Base-by-base conservation (phyloP, 257 asterid species). In the Solanum pennellii region DNA sequence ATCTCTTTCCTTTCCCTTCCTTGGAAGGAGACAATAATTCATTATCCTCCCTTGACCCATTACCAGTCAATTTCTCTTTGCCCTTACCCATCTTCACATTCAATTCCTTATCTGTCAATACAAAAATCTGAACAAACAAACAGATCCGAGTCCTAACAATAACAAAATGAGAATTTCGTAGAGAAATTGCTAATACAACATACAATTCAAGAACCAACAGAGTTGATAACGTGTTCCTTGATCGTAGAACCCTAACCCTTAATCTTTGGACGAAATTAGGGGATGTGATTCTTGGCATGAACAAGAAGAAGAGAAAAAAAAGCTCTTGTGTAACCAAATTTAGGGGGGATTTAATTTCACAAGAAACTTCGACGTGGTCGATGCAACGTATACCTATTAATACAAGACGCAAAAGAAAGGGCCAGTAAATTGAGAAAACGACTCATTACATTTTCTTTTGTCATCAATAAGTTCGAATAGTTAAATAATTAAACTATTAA, bases 1-100 rank as follows among this genome's bases (percentile, higher is more conserved):
- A 88, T 87, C 93, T 95, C 88, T 90, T 93, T 39, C 98, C 98
- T 85, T 94, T 94, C 29, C 95, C 94, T 44, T 88, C 94, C 83
- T 65, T 90, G 18, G 84, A 21, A 49, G 90, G 87, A 86, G 89
- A 80, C 84, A 42, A 4, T 68, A 47, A 73, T 68, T 79, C 77
- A 85, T 66, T 66, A 27, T 89, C 89, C 65, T 90, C 98, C 74
- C 23, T 65, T 29, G 93, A 90, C 88, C 83, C 94, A 56, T 52
- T 66, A 14, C 33, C 73, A 69, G 86, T 87, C 82, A 62, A 88
- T 49, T 56, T 31, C 41, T 66, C 88, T 49, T 87, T 87, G 68
- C 79, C 89, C 88, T 88, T 91, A 10, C 90, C 94, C 98, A 97
- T 97, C 65, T 65, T 92, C 44, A 18, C 27, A 27, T 5, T 29